Evolutionary conservation across 1,284 basidiomycete species (phyloP).

Genomic region (Athelia psychrophila): DNA sequence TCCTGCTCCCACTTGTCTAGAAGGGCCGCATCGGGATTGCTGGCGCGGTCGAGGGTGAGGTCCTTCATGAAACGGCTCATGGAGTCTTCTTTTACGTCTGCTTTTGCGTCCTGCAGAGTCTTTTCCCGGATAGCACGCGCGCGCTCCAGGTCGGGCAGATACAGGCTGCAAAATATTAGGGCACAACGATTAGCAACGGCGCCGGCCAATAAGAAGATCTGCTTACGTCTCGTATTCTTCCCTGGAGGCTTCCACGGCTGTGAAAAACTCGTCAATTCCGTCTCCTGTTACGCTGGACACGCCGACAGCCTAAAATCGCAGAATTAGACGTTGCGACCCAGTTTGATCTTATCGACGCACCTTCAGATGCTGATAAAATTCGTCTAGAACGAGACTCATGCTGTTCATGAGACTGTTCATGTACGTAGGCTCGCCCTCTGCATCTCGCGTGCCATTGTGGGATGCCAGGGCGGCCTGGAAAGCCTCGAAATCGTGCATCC

Average conservation of each 20-base stretch:
- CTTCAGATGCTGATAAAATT: slow-evolving; percentile 97
- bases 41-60: slow-evolving; percentile 69
- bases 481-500: slow-evolving; percentile 98
- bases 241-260: slow-evolving; percentile 85
- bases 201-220: not conserved
- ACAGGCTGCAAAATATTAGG: slow-evolving; percentile 57
- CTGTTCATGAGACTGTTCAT: slow-evolving; percentile 99
- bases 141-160: slow-evolving; percentile 86
- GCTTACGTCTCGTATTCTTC: slow-evolving; percentile 84
- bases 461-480: slow-evolving; percentile 74
- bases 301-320: slow-evolving; percentile 73
- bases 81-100: slow-evolving; percentile 51
- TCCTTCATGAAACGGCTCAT: slow-evolving; percentile 85
- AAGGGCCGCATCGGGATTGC: slow-evolving; percentile 50
- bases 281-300: slow-evolving; percentile 95
- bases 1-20: slow-evolving; percentile 58
- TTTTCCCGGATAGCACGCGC: slow-evolving; percentile 63
- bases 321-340: not conserved
- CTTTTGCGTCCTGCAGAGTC: slow-evolving; percentile 63
- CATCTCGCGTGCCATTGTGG: slow-evolving; percentile 64
- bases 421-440: slow-evolving; percentile 92
- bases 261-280: slow-evolving; percentile 89
- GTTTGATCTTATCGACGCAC: slow-evolving; percentile 35
- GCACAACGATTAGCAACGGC: slow-evolving; percentile 3
- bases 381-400: slow-evolving; percentile 97